Conservation (phyloP, 2,329 filamentous ascomycete species). For the Exophiala lecanii-corni region DNA sequence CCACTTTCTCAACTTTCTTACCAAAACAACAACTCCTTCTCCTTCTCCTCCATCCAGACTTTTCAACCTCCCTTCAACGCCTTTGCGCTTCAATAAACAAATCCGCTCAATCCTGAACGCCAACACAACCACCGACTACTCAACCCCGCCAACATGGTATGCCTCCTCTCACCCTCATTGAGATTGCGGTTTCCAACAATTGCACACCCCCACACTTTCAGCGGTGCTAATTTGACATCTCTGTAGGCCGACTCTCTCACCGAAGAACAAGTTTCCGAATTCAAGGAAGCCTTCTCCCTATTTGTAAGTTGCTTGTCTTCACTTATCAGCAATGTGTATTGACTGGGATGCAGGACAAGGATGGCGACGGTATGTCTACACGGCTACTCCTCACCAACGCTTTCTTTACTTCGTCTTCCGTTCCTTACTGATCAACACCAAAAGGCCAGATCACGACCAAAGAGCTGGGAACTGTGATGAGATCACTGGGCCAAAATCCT, state of each 20-base stretch:
- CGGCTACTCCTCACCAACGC: not conserved
- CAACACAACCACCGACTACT: too few relatives aligned
- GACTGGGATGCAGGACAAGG: conserved; percentile 77
- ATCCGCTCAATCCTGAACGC: too few relatives aligned
- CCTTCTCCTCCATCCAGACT: conserved; percentile 7
- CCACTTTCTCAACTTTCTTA: too few relatives aligned
- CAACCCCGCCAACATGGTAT: conserved; percentile 15
- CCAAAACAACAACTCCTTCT: too few relatives aligned
- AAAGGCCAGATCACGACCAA: conserved; percentile 87
- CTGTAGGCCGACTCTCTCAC: conserved; percentile 98
- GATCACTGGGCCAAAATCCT: conserved; percentile 82
- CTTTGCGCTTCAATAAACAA: not conserved
- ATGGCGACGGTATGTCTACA: conserved; percentile 74
- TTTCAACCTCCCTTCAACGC: not conserved
- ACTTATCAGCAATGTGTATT: too few relatives aligned
- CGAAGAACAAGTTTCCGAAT: conserved; percentile 99
- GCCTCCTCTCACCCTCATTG: too few relatives aligned
- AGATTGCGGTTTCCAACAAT: too few relatives aligned
- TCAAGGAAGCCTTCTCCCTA: conserved; percentile 99
- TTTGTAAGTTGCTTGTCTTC: conserved; percentile 69
- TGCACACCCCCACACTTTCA: too few relatives aligned
- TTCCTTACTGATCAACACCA: not conserved
- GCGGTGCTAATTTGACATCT: too few relatives aligned
- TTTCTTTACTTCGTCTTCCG: not conserved
- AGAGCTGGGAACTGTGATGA: conserved; percentile 86